A percentile compares a stretch with the other conserved stretches of the same genome.
phyloP scores from a whole-genome alignment of 306 rosid species.

The Canavalia gladiata region DNA sequence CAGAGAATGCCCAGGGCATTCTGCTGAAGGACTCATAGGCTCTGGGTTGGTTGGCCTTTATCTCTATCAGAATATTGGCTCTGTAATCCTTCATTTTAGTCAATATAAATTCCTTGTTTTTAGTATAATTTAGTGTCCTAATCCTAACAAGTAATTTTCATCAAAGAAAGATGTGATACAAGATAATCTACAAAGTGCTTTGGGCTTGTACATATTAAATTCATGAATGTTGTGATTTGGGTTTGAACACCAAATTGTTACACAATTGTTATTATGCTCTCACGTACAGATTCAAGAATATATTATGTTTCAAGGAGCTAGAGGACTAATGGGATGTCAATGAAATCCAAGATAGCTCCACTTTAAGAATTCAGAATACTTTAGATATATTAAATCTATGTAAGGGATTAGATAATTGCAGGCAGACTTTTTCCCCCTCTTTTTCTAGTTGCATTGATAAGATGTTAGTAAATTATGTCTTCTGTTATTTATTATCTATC shows the following conservation, averaged over 20 bases:
- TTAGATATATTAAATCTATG: slow-evolving; percentile 24
- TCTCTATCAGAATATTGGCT: too few relatives aligned
- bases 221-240: slow-evolving; percentile 14
- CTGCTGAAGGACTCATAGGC: too few relatives aligned
- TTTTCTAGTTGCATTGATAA: slow-evolving; percentile 16
- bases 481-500: slow-evolving; percentile 30
- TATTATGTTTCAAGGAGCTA: slow-evolving; percentile 7
- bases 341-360: slow-evolving; percentile 28
- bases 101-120: too few relatives aligned
- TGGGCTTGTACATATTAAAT: slow-evolving; percentile 12
- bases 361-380: slow-evolving; percentile 14
- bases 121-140: too few relatives aligned
- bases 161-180: not conserved
- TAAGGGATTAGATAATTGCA: slow-evolving; percentile 11
- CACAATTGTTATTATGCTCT: not conserved
- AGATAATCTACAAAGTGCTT: slow-evolving; percentile 34
- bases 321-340: slow-evolving; percentile 32
- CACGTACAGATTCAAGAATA: slow-evolving; percentile 24
- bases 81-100: too few relatives aligned
- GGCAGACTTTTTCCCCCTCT: not conserved
- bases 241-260: slow-evolving; percentile 13
- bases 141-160: not conserved
- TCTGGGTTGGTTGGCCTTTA: too few relatives aligned
- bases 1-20: too few relatives aligned
- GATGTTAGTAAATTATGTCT: slow-evolving; percentile 16